Evolutionary conservation across 1,139 yeast genomes (phyloP), one percentile per base, ranked within the genome.

Genomic region (Protomyces pachydermus): DNA sequence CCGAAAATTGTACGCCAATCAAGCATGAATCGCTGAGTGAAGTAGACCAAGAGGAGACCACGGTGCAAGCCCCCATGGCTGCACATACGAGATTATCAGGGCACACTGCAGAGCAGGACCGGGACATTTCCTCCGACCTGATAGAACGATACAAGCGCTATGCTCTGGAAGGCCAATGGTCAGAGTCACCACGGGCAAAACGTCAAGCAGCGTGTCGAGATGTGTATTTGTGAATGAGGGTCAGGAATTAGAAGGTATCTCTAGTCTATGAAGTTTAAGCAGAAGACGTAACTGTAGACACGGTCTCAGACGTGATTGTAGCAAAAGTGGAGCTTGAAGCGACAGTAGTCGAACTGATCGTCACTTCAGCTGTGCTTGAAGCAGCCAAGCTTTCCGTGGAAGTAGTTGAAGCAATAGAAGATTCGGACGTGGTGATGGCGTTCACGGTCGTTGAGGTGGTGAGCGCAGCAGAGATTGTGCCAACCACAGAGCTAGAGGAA

Each of bases 131-230:
- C 12, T 18, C 5, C 48, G 25, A 42, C 23, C 8, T 42, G 20
- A 50, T 57, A 20, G 23, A 51, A 14, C 48, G 28, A 9, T 57
- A 57, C 28, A 34, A 48, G 37, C 35, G 32, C 28, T 50, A 39
- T 4, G 50, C 55, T 4, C 3, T 16, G 32, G 55, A 42, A 9
- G 61, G 61, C 9, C 23, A 32, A 4, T 57, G 61, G 61, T 54
- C 51, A 42, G 61, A 57, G 14, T 35, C 53, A 32, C 55, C 61
- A 25, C 54, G 55, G 20, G 39, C 20, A 23, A 57, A 57, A 34
- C 48, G 61, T 10, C 54, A 50, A 32, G 50, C 55, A 12, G 37
- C 35, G 37, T 48, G 51, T 28, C 16, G 37, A 1, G 61, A 57
- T 39, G 50, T 57, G 10, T 34, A 28, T 20, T 9, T 57, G 18